Percentiles rank a stretch among this genome's conserved stretches.
Evolutionary conservation across 1,284 basidiomycete genomes (phyloP).

Genomic region (Sphaerobolus stellatus): DNA sequence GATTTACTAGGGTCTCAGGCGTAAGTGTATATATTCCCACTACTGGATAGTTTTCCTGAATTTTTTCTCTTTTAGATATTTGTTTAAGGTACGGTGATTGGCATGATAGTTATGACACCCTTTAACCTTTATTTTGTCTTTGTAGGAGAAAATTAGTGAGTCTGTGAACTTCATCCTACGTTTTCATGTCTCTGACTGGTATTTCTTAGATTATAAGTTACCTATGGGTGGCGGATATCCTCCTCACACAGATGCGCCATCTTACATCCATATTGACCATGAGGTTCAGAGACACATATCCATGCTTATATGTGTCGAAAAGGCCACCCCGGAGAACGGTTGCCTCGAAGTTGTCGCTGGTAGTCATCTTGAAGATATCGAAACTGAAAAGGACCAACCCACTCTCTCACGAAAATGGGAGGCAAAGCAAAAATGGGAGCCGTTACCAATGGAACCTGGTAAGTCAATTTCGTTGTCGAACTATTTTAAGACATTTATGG

Average conservation of each 20-base stretch:
- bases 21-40: conserved; percentile 16
- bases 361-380: conserved; percentile 21
- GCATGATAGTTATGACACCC: not conserved
- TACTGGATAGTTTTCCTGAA: not conserved
- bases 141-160: conserved; percentile 32
- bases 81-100: conserved; percentile 3
- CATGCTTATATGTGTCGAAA: conserved; percentile 30
- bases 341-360: conserved; percentile 32
- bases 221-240: conserved; percentile 29
- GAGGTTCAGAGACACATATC: conserved; percentile 16
- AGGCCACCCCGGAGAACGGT: conserved; percentile 28
- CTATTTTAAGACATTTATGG: not conserved
- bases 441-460: conserved; percentile 29
- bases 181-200: not conserved
- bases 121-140: conserved; percentile 19
- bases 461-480: not conserved
- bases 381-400: conserved; percentile 22
- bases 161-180: no score
- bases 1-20: no score
- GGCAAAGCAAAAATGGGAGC: conserved; percentile 27
- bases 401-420: conserved; percentile 20
- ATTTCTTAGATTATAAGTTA: conserved; percentile 26
- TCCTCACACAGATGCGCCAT: conserved; percentile 30
- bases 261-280: conserved; percentile 11
- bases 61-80: not conserved